Evolutionary conservation across 2,329 filamentous ascomycete species (phyloP).

Genomic region (Aureobasidium vineae): DNA sequence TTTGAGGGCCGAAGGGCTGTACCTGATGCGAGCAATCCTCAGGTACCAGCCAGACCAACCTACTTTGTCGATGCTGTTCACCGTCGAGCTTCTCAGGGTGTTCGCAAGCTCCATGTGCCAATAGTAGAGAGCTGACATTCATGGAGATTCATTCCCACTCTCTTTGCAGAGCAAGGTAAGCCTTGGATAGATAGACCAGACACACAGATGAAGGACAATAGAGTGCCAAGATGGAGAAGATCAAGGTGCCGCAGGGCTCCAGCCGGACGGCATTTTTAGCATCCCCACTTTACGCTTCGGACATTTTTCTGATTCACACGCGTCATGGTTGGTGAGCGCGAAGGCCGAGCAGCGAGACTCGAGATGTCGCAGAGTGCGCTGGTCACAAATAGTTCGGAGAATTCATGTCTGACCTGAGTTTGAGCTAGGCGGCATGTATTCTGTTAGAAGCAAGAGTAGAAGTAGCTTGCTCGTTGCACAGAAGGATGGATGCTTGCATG

Average conservation of each 20-base stretch:
- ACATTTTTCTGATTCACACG: conserved; percentile 14
- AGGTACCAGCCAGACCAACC: neutral
- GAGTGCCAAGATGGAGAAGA: conserved; percentile 12
- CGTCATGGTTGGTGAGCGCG: conserved; percentile 12
- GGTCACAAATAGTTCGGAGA: conserved; percentile 14
- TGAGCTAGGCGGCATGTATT: neutral
- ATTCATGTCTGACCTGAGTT: conserved; percentile 15
- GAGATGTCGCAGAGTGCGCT: conserved; percentile 10
- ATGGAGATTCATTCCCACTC: neutral
- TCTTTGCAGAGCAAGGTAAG: neutral
- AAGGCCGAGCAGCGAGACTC: conserved; percentile 24
- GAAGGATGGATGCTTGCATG: neutral
- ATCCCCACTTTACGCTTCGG: conserved; percentile 19
- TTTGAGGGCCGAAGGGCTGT: conserved; percentile 24
- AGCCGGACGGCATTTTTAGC: conserved; percentile 21
- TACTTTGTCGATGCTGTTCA: neutral
- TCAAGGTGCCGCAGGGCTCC: conserved; percentile 19
- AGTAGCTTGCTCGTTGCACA: neutral
- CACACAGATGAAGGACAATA: neutral
- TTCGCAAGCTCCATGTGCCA: neutral
- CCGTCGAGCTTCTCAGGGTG: neutral
- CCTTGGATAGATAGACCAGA: neutral
- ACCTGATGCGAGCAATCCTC: conserved; percentile 20
- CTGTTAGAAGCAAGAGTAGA: neutral
- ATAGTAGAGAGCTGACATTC: neutral